Base-by-base conservation (phyloP, 257 asterid genomes). In the Anisodus tanguticus region DNA sequence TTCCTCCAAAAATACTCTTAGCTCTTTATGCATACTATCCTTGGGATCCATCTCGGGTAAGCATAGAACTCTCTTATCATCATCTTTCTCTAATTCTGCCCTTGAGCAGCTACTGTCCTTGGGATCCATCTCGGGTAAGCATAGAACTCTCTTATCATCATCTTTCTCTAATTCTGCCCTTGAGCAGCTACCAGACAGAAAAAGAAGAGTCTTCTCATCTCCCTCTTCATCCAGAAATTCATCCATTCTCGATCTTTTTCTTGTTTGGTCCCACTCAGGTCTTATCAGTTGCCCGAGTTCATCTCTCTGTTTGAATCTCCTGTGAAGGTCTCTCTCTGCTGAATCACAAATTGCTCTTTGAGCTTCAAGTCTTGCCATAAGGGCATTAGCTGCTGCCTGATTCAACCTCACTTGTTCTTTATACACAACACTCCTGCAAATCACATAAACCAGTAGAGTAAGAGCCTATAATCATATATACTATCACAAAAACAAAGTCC, bases 381-480 rank as follows among this genome's bases (percentile, higher is more conserved):
- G 94, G 47, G 98, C 94, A 88, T 91, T 91, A 26, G 95, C 90
- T 82, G 99, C 99, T 43, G 99, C 99, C 85, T 91, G 98, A 86
- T 97, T 97, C 89, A 97, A 87, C 90, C 98, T 92, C 90, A 94
- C 96, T 87, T 97, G 99, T 89, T 97, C 97, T 87, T 95, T 97
- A 55, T 97, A 97, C 55, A 97, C 93, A 37, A 95, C 93, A 82
- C 95, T 97, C 91, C 99, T 97, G 89, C 86, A 91, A 84, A 77
- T 77, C 39, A 26, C 47, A 77, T 13, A 4, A 77, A 53, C 16
- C 35, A 31, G 35, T 31, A 31, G 35, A 31, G 35, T 31, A 31
- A 31, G 35, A 31, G 35, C 35, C 35, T 31, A 31, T 31, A 31
- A 31, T 31, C 35, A 31, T 31, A 31, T 31, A 31, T 31, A 31